A percentile compares a stretch with the other conserved stretches of the same genome.
Conservation (phyloP, 139 green algal species). For the Trebouxia sp. region DNA sequence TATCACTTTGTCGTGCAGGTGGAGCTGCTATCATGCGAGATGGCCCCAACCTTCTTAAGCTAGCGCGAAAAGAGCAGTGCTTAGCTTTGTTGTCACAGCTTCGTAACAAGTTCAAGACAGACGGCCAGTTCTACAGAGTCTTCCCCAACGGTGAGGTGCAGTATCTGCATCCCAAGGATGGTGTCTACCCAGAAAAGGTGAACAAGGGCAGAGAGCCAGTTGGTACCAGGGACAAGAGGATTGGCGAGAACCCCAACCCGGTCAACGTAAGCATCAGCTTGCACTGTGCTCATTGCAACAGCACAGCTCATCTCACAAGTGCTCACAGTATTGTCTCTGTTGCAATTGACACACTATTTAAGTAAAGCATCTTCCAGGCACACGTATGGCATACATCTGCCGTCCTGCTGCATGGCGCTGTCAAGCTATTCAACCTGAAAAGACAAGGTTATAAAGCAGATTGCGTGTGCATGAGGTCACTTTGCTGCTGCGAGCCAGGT, state of each 20-base stretch:
- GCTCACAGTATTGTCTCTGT: no score
- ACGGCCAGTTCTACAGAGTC: constrained; percentile 91
- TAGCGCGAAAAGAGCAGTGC: constrained; percentile 99
- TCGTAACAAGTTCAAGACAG: constrained; percentile 97
- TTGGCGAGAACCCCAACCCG: constrained; percentile 95
- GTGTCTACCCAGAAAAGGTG: constrained; percentile 99
- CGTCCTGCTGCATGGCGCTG: no score
- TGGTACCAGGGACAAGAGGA: constrained; percentile 92
- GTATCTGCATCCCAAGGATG: constrained; percentile 99
- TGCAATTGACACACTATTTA: no score
- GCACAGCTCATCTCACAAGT: no score
- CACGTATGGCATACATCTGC: no score
- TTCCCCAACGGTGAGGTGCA: constrained; percentile 94
- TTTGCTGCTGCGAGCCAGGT: no score
- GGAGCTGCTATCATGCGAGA: constrained; percentile 98
- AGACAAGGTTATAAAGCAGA: no score
- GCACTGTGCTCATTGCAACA: no score
- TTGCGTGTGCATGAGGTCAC: no score
- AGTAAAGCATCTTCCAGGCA: no score
- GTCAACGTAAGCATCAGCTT: constrained; percentile 53
- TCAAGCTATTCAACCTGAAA: no score
- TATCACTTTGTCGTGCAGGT: constrained; percentile 28
- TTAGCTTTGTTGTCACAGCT: constrained; percentile 93
- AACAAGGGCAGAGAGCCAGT: constrained; percentile 86
- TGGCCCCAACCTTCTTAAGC: constrained; percentile 99